Evolutionary conservation across 768 basidiomycete genomes (phyloP).

Genomic region (Baorangia bicolor): DNA sequence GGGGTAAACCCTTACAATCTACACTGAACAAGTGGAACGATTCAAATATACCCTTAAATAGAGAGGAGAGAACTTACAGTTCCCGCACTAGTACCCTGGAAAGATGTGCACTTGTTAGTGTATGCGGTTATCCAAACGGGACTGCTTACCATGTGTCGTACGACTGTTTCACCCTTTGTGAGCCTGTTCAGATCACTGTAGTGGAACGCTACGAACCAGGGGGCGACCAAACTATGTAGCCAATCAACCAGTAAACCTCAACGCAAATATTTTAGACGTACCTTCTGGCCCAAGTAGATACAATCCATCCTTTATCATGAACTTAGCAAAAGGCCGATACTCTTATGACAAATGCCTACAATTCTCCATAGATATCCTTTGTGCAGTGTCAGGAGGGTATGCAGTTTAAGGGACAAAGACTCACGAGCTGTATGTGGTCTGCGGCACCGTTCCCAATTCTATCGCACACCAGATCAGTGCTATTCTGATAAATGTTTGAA

Average conservation of each 20-base stretch:
- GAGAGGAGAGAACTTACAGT: constrained; percentile 49
- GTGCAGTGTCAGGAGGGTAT: background rate
- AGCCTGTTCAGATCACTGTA: background rate
- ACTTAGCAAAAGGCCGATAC: background rate
- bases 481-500: background rate
- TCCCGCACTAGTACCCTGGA: constrained; percentile 69
- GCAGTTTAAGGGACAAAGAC: constrained; percentile 10
- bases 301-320: constrained; percentile 72
- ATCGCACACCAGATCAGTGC: constrained; percentile 1
- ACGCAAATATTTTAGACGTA: constrained; percentile 25
- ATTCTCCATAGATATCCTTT: constrained; percentile 95
- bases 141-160: constrained; percentile 61
- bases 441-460: constrained; percentile 96
- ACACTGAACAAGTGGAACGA: constrained; percentile 42
- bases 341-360: constrained; percentile 41
- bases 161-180: constrained; percentile 31
- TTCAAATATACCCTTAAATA: background rate
- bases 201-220: constrained; percentile 46
- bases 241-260: constrained; percentile 5
- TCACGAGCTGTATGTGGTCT: constrained; percentile 84
- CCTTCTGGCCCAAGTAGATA: constrained; percentile 96
- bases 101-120: constrained; percentile 1
- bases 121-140: background rate
- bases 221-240: constrained; percentile 66
- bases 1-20: constrained; percentile 52